Percentiles rank a stretch among this genome's conserved stretches.
Evolutionary conservation across 805 yeast species (phyloP).

Genomic region (baker's yeast (Saccharomyces cerevisiae)): DNA sequence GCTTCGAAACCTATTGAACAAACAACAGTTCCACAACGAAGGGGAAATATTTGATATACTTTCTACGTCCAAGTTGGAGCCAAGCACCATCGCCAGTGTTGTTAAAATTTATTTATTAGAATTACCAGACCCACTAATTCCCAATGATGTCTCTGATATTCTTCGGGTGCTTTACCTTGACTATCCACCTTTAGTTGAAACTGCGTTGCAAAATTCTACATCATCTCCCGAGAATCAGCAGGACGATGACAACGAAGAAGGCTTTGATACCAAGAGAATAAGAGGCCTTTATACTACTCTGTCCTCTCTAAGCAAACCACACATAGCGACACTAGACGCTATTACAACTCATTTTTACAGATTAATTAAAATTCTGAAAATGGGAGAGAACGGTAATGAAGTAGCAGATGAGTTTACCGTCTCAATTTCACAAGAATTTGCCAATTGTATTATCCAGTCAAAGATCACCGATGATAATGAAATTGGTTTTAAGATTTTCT

Average conservation of each 20-base stretch:
- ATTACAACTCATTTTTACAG: conserved; percentile 68
- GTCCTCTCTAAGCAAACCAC: conserved; percentile 58
- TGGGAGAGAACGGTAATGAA: conserved; percentile 34
- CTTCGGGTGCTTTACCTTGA: conserved; percentile 57
- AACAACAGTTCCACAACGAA: conserved; percentile 25
- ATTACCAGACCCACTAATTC: conserved; percentile 68
- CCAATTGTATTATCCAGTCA: conserved; percentile 44
- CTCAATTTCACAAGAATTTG: conserved; percentile 58
- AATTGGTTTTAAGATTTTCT: conserved; percentile 49
- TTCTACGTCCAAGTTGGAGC: conserved; percentile 33
- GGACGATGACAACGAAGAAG: conserved; percentile 21
- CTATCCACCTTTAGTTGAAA: conserved; percentile 29
- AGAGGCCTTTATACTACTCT: conserved; percentile 59
- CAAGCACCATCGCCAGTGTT: conserved; percentile 57
- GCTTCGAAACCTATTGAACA: conserved; percentile 47
- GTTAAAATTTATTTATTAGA: conserved; percentile 69
- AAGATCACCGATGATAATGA: conserved; percentile 47
- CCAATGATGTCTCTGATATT: conserved; percentile 56
- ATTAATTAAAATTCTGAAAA: conserved; percentile 44
- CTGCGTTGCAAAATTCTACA: conserved; percentile 13
- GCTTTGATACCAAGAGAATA: conserved; percentile 35
- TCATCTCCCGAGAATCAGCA: conserved; percentile 1
- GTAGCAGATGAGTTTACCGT: conserved; percentile 33
- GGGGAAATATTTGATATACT: conserved; percentile 28
- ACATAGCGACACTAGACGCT: conserved; percentile 73